phyloP scores from a whole-genome alignment of 495 filamentous ascomycete species.

The Bathelium albidoporum region DNA sequence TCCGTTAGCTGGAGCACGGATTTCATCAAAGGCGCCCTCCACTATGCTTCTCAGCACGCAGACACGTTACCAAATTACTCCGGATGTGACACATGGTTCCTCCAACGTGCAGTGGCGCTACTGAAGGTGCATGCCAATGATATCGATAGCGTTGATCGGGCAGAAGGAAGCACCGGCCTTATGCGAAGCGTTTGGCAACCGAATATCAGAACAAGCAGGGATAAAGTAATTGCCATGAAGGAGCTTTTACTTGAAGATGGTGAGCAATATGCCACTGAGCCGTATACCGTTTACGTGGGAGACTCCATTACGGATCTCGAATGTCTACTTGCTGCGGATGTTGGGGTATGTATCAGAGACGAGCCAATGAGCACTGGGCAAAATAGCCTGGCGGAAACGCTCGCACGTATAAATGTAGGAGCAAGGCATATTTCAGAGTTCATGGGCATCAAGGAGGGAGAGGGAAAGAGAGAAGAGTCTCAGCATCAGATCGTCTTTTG shows the following conservation, averaged over 20 bases:
- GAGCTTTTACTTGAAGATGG: not conserved
- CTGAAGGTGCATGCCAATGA: slow-evolving; percentile 24
- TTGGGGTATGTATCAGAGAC: slow-evolving; percentile 30
- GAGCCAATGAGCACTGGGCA: slow-evolving; percentile 14
- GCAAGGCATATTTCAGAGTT: not conserved
- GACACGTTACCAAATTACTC: not conserved
- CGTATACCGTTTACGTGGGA: slow-evolving; percentile 21
- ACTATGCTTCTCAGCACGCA: slow-evolving; percentile 2
- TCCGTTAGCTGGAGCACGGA: slow-evolving; percentile 29
- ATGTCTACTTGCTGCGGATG: slow-evolving; percentile 22
- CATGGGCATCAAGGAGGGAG: not conserved
- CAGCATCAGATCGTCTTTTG: not conserved
- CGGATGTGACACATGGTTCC: not conserved
- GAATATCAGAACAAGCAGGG: slow-evolving; percentile 21
- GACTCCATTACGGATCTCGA: slow-evolving; percentile 30
- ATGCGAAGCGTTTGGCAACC: slow-evolving; percentile 5
- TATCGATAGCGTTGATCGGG: slow-evolving; percentile 19
- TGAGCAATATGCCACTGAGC: not conserved
- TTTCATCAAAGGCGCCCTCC: slow-evolving; percentile 20
- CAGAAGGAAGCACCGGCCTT: slow-evolving; percentile 14
- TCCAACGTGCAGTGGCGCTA: not conserved
- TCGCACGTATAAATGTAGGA: slow-evolving; percentile 17
- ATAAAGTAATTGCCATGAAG: slow-evolving; percentile 18
- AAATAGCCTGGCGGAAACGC: slow-evolving; percentile 17
- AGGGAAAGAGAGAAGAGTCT: too few relatives aligned